Evolutionary conservation across 2,329 filamentous ascomycete species (phyloP).

Genomic region (Tolypocladium cylindrosporum): DNA sequence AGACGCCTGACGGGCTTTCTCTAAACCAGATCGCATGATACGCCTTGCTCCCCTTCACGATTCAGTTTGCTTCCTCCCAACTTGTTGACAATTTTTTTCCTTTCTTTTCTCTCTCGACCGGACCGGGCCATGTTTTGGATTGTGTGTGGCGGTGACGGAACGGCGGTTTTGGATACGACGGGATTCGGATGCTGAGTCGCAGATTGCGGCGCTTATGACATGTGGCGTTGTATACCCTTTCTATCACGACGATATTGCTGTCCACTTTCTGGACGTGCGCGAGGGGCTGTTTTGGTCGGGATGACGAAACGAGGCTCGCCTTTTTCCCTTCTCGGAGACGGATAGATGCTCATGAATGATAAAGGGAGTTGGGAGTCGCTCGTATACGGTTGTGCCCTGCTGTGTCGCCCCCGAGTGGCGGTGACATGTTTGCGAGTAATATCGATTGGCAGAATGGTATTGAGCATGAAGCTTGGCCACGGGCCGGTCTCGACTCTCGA

Average conservation of each 20-base stretch:
- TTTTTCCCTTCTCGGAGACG: background rate
- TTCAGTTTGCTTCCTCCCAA: background rate
- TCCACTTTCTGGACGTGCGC: background rate
- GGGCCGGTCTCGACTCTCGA: background rate
- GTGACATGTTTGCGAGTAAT: background rate
- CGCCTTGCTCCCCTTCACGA: background rate
- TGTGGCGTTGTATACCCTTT: background rate
- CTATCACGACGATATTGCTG: background rate
- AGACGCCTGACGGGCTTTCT: conserved; percentile 10
- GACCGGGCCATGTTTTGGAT: background rate
- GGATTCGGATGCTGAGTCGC: background rate
- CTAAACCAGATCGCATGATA: background rate
- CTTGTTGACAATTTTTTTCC: background rate
- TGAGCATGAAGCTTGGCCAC: background rate
- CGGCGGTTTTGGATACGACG: background rate
- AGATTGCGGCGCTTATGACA: background rate
- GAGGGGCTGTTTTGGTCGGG: background rate
- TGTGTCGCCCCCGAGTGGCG: background rate
- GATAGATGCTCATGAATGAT: background rate
- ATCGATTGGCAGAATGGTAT: background rate
- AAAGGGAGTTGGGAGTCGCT: background rate
- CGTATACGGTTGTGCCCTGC: background rate
- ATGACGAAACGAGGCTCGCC: background rate
- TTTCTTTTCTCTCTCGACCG: background rate
- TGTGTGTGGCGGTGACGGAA: background rate